Conservation (phyloP, 2,329 filamentous ascomycete species). For the Botrytis hyacinthi region DNA sequence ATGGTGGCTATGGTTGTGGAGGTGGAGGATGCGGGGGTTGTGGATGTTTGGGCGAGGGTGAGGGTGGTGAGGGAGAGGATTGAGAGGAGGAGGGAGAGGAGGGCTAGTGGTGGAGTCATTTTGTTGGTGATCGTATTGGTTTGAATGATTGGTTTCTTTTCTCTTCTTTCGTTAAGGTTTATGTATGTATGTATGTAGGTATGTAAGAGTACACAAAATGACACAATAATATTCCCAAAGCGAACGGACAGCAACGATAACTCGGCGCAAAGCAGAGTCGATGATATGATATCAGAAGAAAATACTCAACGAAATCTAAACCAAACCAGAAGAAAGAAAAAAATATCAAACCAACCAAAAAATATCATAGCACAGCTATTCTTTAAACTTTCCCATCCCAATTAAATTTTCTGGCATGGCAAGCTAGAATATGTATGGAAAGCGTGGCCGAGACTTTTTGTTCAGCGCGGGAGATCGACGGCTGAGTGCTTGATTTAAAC, state of each 20-base stretch:
- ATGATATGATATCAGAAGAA: background rate
- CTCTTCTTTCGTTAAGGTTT: too few species aligned
- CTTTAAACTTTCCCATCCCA: background rate
- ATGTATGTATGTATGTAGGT: background rate
- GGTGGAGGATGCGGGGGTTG: background rate
- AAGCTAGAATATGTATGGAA: background rate
- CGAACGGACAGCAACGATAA: background rate
- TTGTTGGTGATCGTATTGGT: background rate
- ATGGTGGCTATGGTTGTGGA: background rate
- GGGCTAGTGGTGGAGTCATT: background rate
- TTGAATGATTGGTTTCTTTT: background rate
- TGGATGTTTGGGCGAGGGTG: background rate
- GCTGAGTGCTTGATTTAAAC: background rate
- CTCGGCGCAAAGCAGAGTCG: background rate
- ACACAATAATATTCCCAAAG: background rate
- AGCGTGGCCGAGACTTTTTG: background rate
- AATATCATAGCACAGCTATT: background rate
- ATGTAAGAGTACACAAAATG: background rate
- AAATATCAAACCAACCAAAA: background rate
- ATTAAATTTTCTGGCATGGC: background rate
- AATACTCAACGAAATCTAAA: background rate
- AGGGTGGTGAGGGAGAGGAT: background rate
- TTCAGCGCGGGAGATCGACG: constrained; percentile 9
- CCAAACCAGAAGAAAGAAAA: too few species aligned
- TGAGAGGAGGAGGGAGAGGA: background rate